Percentiles rank a stretch among this genome's conserved stretches.
These are phyloP conservation scores for Chytriomyces sp. DNA, from an alignment of 192 early-diverging fungal species.

Conservation along the genomic window DNA sequence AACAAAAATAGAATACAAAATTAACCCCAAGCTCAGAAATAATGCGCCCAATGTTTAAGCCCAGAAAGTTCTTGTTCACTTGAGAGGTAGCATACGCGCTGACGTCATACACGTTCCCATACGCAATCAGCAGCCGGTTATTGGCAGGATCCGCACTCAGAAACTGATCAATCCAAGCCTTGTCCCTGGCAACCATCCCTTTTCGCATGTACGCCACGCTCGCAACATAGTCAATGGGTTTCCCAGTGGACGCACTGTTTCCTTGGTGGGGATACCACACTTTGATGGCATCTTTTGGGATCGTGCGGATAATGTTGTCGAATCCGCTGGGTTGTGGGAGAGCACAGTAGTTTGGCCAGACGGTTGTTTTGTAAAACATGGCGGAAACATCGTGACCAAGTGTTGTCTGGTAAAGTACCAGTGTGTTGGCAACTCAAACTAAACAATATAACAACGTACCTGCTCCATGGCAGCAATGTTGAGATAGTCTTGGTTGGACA, in stretches of 20 bases:
- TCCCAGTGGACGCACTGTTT: constrained; percentile 22
- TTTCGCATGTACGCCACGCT: constrained; percentile 21
- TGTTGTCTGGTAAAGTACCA: constrained; percentile 15
- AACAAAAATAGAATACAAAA: background rate
- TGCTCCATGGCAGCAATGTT: constrained; percentile 22
- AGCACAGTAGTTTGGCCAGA: constrained; percentile 42
- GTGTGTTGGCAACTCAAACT: background rate
- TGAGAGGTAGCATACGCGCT: constrained; percentile 24
- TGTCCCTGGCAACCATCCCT: constrained; percentile 37
- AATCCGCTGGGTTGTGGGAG: constrained; percentile 35
- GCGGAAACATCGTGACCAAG: constrained; percentile 47
- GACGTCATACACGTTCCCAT: constrained; percentile 53
- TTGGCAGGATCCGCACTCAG: constrained; percentile 25
- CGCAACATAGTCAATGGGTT: constrained; percentile 29
- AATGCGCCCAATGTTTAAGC: constrained; percentile 25
- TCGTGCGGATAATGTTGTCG: constrained; percentile 39
- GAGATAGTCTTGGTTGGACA: constrained; percentile 19
- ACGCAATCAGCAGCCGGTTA: constrained; percentile 41
- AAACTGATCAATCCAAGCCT: constrained; percentile 10
- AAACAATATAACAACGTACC: background rate
- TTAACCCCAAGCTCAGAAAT: constrained; percentile 6
- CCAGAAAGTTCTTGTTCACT: constrained; percentile 15
- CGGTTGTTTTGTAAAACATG: constrained; percentile 43
- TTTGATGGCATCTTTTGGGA: constrained; percentile 33
- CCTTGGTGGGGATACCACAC: constrained; percentile 33